phyloP scores from a whole-genome alignment of 352 stramenopile genomes.

The Elongisporangium senticosum region DNA sequence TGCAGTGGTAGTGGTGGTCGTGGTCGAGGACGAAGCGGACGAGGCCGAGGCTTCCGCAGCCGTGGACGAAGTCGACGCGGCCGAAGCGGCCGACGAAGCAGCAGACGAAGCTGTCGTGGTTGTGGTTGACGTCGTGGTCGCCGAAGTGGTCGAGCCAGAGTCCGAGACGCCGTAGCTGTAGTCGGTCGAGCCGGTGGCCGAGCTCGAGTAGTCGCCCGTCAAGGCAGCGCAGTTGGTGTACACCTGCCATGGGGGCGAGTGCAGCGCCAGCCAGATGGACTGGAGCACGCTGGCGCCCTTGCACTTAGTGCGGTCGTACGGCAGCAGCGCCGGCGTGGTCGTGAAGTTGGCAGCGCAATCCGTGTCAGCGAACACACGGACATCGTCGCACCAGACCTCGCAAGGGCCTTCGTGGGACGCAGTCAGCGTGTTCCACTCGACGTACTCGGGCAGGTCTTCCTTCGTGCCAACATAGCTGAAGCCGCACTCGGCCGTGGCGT shows the following conservation, averaged over 20 bases:
- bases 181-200: slow-evolving; percentile 9
- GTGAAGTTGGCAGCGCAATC: slow-evolving; percentile 39
- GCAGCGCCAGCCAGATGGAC: slow-evolving; percentile 46
- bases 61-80: slow-evolving; percentile 5
- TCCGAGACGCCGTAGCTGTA: slow-evolving; percentile 11
- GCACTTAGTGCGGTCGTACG: slow-evolving; percentile 39
- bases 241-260: slow-evolving; percentile 43
- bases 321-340: slow-evolving; percentile 20
- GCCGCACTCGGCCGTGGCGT: slow-evolving; percentile 21
- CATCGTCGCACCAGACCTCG: slow-evolving; percentile 51
- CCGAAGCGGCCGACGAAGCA: background rate
- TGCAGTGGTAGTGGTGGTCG: slow-evolving; percentile 1
- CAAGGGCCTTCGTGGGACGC: slow-evolving; percentile 40
- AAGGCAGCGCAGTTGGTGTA: slow-evolving; percentile 57
- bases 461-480: slow-evolving; percentile 5
- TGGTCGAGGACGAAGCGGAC: slow-evolving; percentile 6
- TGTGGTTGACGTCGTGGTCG: slow-evolving; percentile 13
- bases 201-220: slow-evolving; percentile 10
- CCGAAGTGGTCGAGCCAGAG: slow-evolving; percentile 14
- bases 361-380: slow-evolving; percentile 33
- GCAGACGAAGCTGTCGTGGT: slow-evolving; percentile 6
- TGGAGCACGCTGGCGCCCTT: slow-evolving; percentile 27
- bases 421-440: slow-evolving; percentile 19
- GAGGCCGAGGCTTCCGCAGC: slow-evolving; percentile 3
- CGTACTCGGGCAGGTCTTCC: slow-evolving; percentile 10